Base-by-base conservation (phyloP, 2,329 filamentous ascomycete genomes). In the Leptographium radiaticola region DNA sequence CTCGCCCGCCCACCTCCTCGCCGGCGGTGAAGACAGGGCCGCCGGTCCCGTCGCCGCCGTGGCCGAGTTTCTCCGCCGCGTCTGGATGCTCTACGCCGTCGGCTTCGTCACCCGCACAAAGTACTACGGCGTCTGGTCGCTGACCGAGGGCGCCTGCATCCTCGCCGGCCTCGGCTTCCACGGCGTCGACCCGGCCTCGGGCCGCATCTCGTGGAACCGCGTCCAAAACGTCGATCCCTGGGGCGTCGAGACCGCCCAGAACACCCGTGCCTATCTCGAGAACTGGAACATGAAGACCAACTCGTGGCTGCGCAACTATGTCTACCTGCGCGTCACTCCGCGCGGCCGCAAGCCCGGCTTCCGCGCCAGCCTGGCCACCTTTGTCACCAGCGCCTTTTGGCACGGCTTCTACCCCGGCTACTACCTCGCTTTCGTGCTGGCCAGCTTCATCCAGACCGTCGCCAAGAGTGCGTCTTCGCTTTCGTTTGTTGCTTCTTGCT, bases 271-370 rank as follows among this genome's bases (percentile, higher is more conserved):
- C 2, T 97, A 93, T 63, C 77, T 98, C 4, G 91, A 84, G 49
- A 86, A 82, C 63, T 98, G 93, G 93, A 98, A 98, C 68, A 95
- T 96, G 73, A 97, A 97, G 69, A 98, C 93, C 13, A 98, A 96
- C 67, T 82, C 88, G 63, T 98, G 93, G 93, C 73, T 98, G 57
- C 81, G 90, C 48, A 95, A 97, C 68, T 98, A 96, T 65, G 77
- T 98, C 61, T 98, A 97, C 65, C 76, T 98, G 49, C 84, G 93
- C 30, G 93, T 98, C 4, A 98, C 93, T 0, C 93, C 93, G 0
- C 86, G 87, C 61, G 93, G 93, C 53, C 93, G 89, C 75, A 98
- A 97, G 68, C 93, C 93, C 11, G 93, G 93, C 1, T 98, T 98
- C 73, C 79, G 90, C 56, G 93, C 93, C 51, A 97, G 87, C 63